A percentile compares a stretch with the other conserved stretches of the same genome.
phyloP scores from a whole-genome alignment of 2,329 filamentous ascomycete species.

The Akanthomyces muscarius region DNA sequence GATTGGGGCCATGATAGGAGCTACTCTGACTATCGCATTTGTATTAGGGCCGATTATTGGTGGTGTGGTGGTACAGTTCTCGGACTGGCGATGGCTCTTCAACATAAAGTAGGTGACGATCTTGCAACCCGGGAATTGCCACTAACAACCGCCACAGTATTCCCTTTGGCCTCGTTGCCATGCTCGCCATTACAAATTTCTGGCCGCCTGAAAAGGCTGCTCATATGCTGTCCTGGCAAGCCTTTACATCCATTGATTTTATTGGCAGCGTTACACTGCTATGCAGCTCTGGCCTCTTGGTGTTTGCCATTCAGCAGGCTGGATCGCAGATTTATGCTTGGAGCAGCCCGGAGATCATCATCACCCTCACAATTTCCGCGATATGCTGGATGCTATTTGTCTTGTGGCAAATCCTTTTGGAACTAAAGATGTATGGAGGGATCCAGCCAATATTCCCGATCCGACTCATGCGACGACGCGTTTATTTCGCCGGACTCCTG shows the following conservation, averaged over 20 bases:
- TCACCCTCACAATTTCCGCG: slow-evolving; percentile 44
- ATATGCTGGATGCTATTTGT: slow-evolving; percentile 47
- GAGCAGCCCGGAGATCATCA: slow-evolving; percentile 48
- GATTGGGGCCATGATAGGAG: slow-evolving; percentile 52
- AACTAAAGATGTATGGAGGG: slow-evolving; percentile 30
- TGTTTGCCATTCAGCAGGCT: slow-evolving; percentile 55
- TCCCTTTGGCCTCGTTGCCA: slow-evolving; percentile 44
- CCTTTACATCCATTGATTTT: slow-evolving; percentile 49
- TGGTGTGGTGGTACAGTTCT: slow-evolving; percentile 49
- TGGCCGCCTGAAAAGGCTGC: slow-evolving; percentile 40
- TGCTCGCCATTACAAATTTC: slow-evolving; percentile 44
- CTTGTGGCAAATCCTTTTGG: slow-evolving; percentile 47
- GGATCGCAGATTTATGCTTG: slow-evolving; percentile 50
- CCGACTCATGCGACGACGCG: slow-evolving; percentile 42
- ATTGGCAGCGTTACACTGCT: slow-evolving; percentile 49
- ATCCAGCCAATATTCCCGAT: slow-evolving; percentile 56
- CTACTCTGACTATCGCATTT: slow-evolving; percentile 54
- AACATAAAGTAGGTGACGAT: slow-evolving; percentile 52
- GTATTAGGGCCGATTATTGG: slow-evolving; percentile 57
- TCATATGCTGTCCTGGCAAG: slow-evolving; percentile 36
- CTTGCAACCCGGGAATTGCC: slow-evolving; percentile 7
- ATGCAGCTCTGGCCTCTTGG: slow-evolving; percentile 48
- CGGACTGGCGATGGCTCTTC: slow-evolving; percentile 57
- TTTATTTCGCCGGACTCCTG: slow-evolving; percentile 50
- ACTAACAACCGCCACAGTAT: slow-evolving; percentile 34